Percentiles rank a stretch among this genome's conserved stretches.
Conservation (phyloP, 331 rosid genomes). For the Pyracantha coccinea region DNA sequence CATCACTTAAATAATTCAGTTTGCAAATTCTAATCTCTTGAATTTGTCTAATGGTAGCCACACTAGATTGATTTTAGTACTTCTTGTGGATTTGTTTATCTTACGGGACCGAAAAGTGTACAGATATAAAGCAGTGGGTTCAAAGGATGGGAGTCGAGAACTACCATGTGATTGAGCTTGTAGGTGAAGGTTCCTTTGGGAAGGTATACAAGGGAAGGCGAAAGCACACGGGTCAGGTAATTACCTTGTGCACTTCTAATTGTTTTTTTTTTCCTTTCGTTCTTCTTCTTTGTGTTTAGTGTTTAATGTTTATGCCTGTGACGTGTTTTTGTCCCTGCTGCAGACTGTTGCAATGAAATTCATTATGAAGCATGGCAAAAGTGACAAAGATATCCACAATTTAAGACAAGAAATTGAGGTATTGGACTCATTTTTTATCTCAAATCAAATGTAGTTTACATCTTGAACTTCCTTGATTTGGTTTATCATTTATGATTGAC, state of each 20-base stretch:
- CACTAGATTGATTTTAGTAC: not conserved
- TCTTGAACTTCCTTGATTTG: not conserved
- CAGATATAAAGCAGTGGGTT: not conserved
- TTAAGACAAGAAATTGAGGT: conserved; percentile 97
- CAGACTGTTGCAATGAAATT: conserved; percentile 99
- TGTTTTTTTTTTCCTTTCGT: not conserved
- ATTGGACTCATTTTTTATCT: not conserved
- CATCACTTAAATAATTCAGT: not conserved
- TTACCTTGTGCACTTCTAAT: not conserved
- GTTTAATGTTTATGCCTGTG: not conserved
- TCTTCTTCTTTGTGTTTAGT: not conserved
- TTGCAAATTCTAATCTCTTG: not conserved
- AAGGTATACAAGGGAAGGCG: conserved; percentile 95
- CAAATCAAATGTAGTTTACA: not conserved
- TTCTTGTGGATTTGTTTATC: not conserved
- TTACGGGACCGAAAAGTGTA: not conserved
- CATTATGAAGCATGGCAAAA: conserved; percentile 92
- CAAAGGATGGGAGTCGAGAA: conserved; percentile 74
- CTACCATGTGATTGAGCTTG: conserved; percentile 97
- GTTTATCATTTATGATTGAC: not conserved
- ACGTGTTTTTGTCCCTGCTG: not conserved
- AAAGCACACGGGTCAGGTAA: conserved; percentile 79
- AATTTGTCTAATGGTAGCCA: not conserved
- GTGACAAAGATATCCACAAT: conserved; percentile 87
- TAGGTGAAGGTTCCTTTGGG: conserved; percentile 98